Conservation (phyloP, 2,329 filamentous ascomycete species). For the Neonectria punicea region DNA sequence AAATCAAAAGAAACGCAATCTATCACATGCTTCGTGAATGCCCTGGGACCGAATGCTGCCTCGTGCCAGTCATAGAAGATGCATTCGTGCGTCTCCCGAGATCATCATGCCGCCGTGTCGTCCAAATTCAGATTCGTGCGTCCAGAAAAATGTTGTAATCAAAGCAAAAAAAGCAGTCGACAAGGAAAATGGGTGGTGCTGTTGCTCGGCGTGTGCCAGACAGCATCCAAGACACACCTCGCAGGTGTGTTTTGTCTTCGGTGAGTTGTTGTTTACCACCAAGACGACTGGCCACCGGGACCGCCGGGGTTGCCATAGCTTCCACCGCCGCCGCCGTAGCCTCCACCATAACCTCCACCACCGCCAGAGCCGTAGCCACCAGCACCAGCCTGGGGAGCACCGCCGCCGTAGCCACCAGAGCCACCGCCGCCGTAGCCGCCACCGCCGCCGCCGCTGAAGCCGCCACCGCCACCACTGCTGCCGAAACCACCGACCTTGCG, state of each 20-base stretch:
- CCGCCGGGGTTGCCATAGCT: constrained; percentile 77
- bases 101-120: constrained; percentile 57
- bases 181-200: constrained; percentile 38
- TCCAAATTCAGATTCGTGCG: constrained; percentile 46
- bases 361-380: constrained; percentile 52
- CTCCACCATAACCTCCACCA: constrained; percentile 65
- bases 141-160: constrained; percentile 42
- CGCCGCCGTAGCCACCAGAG: constrained; percentile 40
- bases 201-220: constrained; percentile 22
- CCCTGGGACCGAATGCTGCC: constrained; percentile 51
- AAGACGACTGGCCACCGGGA: constrained; percentile 72
- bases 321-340: constrained; percentile 68
- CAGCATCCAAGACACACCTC: constrained; percentile 37
- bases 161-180: constrained; percentile 39
- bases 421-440: constrained; percentile 53
- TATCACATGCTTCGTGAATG: constrained; percentile 57
- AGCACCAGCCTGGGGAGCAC: constrained; percentile 54
- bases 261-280: constrained; percentile 65
- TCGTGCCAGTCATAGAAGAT: constrained; percentile 46
- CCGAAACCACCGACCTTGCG: constrained; percentile 76
- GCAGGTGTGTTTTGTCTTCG: constrained; percentile 18
- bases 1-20: constrained; percentile 58
- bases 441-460: constrained; percentile 54
- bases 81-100: constrained; percentile 50
- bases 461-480: constrained; percentile 55